phyloP scores from a whole-genome alignment of 2,329 filamentous ascomycete species.

The Paraphoma chrysanthemicola region DNA sequence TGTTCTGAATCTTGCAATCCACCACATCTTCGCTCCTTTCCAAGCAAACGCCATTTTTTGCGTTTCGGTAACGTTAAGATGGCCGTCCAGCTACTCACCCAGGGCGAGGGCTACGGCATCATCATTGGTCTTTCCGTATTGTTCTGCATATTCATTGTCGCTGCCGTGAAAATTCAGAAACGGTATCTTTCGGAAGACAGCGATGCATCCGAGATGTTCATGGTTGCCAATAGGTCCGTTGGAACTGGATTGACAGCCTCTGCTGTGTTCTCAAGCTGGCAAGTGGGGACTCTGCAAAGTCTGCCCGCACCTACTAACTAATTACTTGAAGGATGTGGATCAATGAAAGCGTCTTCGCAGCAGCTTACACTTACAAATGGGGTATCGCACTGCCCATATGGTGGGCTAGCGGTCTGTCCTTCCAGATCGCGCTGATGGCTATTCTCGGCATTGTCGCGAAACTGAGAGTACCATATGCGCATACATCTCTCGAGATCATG shows the following conservation, averaged over 20 bases:
- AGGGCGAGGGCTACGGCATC: conserved; percentile 20
- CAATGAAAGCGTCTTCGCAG: conserved; percentile 18
- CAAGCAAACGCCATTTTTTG: background rate
- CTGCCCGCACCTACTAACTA: background rate
- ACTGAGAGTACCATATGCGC: conserved; percentile 27
- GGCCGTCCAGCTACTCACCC: conserved; percentile 15
- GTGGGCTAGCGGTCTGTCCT: conserved; percentile 29
- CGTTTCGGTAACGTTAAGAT: background rate
- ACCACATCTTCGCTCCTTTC: background rate
- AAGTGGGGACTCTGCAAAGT: background rate
- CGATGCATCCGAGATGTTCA: conserved; percentile 30
- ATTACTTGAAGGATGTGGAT: conserved; percentile 17
- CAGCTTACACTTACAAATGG: conserved; percentile 33
- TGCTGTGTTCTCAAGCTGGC: conserved; percentile 24
- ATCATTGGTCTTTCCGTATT: conserved; percentile 16
- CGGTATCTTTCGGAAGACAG: conserved; percentile 20
- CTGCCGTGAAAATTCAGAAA: conserved; percentile 20
- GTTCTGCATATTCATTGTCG: conserved; percentile 19
- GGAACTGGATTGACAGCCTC: conserved; percentile 26
- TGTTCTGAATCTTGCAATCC: background rate
- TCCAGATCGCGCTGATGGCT: conserved; percentile 33
- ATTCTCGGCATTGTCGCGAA: conserved; percentile 30
- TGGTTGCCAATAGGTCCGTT: conserved; percentile 23
- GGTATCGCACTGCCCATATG: conserved; percentile 33
- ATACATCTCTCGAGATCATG: conserved; percentile 70